Percentiles rank a stretch among this genome's conserved stretches.
Evolutionary conservation across 805 yeast species (phyloP).

Genomic region (Yamadazyma nakazawae): DNA sequence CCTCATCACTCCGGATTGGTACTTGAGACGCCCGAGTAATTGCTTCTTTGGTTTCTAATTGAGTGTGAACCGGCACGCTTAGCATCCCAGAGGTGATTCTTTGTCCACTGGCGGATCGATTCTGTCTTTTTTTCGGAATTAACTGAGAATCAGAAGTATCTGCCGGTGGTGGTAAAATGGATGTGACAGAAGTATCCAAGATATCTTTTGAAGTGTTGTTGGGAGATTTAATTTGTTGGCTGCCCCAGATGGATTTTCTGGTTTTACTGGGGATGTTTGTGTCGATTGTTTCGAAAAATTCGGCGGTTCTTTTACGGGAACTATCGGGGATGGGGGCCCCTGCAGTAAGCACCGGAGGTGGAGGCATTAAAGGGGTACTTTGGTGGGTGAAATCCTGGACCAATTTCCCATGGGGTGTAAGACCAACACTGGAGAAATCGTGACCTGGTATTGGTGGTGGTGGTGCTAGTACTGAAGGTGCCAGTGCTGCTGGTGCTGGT

Average conservation of each 20-base stretch:
- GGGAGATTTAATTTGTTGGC: not conserved
- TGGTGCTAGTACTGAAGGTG: not conserved
- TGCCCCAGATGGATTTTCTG: slow-evolving; percentile 4
- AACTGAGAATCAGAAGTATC: slow-evolving; percentile 10
- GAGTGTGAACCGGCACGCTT: slow-evolving; percentile 29
- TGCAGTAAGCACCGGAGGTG: slow-evolving; percentile 22
- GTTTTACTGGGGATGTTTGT: slow-evolving; percentile 22
- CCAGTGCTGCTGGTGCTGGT: not conserved
- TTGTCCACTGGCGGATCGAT: slow-evolving; percentile 10
- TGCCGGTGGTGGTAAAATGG: slow-evolving; percentile 29
- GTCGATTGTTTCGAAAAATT: slow-evolving; percentile 23
- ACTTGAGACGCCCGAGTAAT: slow-evolving; percentile 1
- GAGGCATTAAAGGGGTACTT: slow-evolving; percentile 22
- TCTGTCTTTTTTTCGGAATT: slow-evolving; percentile 29
- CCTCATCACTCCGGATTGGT: not conserved
- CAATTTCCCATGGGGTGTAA: not conserved
- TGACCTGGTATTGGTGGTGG: not conserved
- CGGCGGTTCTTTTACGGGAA: slow-evolving; percentile 19
- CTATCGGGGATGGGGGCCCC: slow-evolving; percentile 10
- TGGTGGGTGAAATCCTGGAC: slow-evolving; percentile 9
- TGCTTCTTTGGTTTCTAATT: slow-evolving; percentile 21
- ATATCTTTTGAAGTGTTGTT: slow-evolving; percentile 1
- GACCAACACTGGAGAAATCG: not conserved
- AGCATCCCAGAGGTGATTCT: slow-evolving; percentile 45
- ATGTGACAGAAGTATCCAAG: slow-evolving; percentile 8